Percentiles rank a stretch among this genome's conserved stretches.
Conservation (phyloP, 2,329 filamentous ascomycete species). For the Cladophialophora carrionii region DNA sequence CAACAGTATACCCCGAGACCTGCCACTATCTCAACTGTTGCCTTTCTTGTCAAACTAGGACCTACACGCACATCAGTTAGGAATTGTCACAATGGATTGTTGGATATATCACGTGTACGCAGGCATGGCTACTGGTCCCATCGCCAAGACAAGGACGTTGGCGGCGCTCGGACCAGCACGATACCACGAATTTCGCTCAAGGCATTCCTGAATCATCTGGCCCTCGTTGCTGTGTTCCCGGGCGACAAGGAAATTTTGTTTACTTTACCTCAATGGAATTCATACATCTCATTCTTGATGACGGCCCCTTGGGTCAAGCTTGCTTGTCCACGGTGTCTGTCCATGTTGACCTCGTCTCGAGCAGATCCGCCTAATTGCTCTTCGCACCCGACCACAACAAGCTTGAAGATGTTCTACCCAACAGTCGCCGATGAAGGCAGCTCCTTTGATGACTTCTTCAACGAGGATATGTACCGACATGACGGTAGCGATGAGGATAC, state of each 20-base stretch:
- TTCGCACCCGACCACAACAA: conserved; percentile 57
- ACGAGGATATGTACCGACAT: conserved; percentile 58
- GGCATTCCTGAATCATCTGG: conserved; percentile 25
- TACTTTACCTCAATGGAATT: conserved; percentile 21
- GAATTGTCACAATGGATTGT: not conserved
- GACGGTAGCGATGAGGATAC: conserved; percentile 54
- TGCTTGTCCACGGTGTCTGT: not conserved
- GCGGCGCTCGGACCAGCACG: conserved; percentile 9
- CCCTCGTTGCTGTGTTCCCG: conserved; percentile 19
- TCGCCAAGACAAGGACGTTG: not conserved
- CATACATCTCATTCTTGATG: conserved; percentile 23
- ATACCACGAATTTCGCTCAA: conserved; percentile 21
- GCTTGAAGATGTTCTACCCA: conserved; percentile 55
- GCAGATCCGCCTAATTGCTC: conserved; percentile 39
- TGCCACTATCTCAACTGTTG: not conserved
- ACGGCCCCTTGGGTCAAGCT: conserved; percentile 14
- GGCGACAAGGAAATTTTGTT: conserved; percentile 26
- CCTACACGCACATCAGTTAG: not conserved
- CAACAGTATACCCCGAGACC: not conserved
- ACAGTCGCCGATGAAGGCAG: conserved; percentile 59
- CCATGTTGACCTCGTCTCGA: conserved; percentile 37
- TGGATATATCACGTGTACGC: not conserved
- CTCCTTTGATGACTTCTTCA: conserved; percentile 67
- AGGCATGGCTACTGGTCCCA: no score
- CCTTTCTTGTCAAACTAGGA: not conserved